Base-by-base conservation (phyloP, 2,329 filamentous ascomycete genomes). In the Byssothecium circinans region DNA sequence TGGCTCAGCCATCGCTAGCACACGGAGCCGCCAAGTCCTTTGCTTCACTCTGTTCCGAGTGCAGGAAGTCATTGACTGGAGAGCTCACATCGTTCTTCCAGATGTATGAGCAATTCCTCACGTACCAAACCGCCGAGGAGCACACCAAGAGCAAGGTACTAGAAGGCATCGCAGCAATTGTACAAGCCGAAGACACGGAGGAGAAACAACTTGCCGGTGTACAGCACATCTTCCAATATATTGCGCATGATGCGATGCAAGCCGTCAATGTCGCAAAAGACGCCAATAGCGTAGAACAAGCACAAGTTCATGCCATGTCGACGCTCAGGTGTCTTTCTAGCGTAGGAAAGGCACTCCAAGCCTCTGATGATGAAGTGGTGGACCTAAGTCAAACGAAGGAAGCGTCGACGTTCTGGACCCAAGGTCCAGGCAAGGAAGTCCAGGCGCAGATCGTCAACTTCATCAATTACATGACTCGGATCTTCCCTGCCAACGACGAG, bases 11-110 rank as follows among this genome's bases (percentile, higher is more conserved):
- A 2, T 72, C 78, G 3, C 75, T 91, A 36, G 83, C 85, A 8
- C 76, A 79, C n/a, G 78, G 82, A 40, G 87, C 89, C 3, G 88
- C 89, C 2, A 87, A 84, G 61, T 87, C 88, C 0, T 91, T 95
- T 29, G 77, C 81, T 25, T 82, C 81, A 5, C 79, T 94, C 1
- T 92, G 88, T 64, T 89, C 84, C 0, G 87, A 88, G 23, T 94
- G 89, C 54, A 81, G 89, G 30, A 76, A 76, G 20, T 80, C 84
- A 42, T 74, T 95, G n/a, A 82, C 84, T 4, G 72, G 79, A 1
- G 85, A 92, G 60, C 78, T 87, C 3, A 74, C 76, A 41, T 81
- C 82, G 1, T 91, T 95, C 61, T 74, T 94, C 36, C 76, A 81
- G 23, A 85, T 91, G 62, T 92, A 91, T 64, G 75, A 81, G 47